These are phyloP conservation scores for Yarrowia sp. DNA, from an alignment of 805 yeast genomes.

Conservation along the genomic window DNA sequence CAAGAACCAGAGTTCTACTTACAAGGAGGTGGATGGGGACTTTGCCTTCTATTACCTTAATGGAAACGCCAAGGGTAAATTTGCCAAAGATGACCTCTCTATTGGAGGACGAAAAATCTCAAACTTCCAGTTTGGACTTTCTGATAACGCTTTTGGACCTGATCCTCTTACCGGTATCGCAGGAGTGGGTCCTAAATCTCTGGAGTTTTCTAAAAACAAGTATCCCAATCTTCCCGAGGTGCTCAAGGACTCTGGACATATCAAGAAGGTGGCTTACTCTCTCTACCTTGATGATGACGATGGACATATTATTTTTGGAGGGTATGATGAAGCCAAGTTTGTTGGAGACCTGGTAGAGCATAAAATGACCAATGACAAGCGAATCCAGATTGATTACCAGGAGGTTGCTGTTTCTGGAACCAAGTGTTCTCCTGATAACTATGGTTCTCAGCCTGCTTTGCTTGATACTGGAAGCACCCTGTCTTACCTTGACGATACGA, in stretches of 20 bases:
- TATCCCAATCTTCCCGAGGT: conserved; percentile 68
- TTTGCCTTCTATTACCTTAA: conserved; percentile 48
- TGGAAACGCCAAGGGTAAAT: conserved; percentile 50
- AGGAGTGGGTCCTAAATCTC: conserved; percentile 48
- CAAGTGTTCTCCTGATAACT: background rate
- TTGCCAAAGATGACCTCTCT: conserved; percentile 63
- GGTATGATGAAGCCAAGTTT: background rate
- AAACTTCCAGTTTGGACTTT: conserved; percentile 71
- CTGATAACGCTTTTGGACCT: conserved; percentile 47
- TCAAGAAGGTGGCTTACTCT: conserved; percentile 60
- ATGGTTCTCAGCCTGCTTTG: background rate
- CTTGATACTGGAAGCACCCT: conserved; percentile 8
- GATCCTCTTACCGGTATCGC: conserved; percentile 61
- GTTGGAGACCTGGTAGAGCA: background rate
- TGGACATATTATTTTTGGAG: conserved; percentile 12
- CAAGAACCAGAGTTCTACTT: conserved; percentile 35
- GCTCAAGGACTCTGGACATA: conserved; percentile 58
- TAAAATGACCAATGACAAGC: background rate
- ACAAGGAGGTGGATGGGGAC: conserved; percentile 33
- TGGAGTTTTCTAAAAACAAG: conserved; percentile 47
- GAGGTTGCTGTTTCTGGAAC: background rate
- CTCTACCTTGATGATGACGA: conserved; percentile 51
- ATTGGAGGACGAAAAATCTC: conserved; percentile 54
- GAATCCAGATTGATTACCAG: background rate
- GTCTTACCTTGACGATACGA: background rate